Percentiles rank a stretch among this genome's conserved stretches.
These are phyloP conservation scores for Garcia nutans DNA, from an alignment of 345 rosid species.

Conservation along the genomic window DNA sequence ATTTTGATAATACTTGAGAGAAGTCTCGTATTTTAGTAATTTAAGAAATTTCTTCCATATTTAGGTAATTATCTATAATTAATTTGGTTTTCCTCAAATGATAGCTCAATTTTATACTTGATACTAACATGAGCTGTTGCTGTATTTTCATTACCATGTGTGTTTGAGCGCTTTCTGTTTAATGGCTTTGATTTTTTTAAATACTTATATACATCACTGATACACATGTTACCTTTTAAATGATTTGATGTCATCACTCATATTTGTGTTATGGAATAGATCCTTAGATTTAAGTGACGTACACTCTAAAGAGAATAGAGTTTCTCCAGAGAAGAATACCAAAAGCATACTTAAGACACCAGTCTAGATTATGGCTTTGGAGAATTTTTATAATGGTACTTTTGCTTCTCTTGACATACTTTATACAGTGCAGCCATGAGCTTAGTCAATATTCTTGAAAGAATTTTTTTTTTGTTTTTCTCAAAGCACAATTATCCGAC, in stretches of 20 bases:
- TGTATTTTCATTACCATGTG: neutral
- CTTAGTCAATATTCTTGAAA: constrained; percentile 13
- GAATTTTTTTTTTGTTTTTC: constrained; percentile 9
- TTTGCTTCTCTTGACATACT: constrained; percentile 15
- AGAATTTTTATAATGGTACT: constrained; percentile 74
- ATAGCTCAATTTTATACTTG: neutral
- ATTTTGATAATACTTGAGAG: too few relatives aligned
- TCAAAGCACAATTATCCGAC: constrained; percentile 77
- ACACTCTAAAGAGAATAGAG: constrained; percentile 59
- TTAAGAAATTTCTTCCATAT: too few relatives aligned
- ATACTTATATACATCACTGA: too few relatives aligned
- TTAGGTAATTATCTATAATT: too few relatives aligned
- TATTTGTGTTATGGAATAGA: constrained; percentile 10
- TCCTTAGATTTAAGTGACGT: constrained; percentile 57
- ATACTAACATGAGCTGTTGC: neutral
- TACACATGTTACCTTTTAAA: neutral
- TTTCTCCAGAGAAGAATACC: constrained; percentile 50
- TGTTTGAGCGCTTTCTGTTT: neutral
- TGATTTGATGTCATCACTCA: neutral
- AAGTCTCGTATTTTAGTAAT: too few relatives aligned
- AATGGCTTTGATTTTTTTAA: neutral
- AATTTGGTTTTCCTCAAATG: neutral
- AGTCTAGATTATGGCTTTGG: constrained; percentile 67
- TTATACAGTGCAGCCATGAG: constrained; percentile 16
- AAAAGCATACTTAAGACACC: constrained; percentile 75